Evolutionary conservation across 2,329 filamentous ascomycete genomes (phyloP).

Genomic region (Colletotrichum sp.): DNA sequence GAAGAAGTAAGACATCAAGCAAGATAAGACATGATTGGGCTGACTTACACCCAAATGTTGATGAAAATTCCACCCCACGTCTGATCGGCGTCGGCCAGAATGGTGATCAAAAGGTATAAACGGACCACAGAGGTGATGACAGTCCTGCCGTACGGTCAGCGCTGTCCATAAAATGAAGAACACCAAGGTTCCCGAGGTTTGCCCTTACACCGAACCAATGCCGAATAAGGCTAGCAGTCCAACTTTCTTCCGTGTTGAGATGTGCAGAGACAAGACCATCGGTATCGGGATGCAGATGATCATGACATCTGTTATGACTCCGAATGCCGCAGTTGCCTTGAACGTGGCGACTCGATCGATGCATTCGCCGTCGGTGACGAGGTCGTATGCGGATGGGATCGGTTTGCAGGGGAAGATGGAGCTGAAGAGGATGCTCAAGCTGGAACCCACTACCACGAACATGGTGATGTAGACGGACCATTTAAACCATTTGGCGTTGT

Average conservation of each 20-base stretch:
- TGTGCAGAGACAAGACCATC: conserved; percentile 45
- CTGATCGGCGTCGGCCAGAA: conserved; percentile 28
- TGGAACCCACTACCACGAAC: conserved; percentile 12
- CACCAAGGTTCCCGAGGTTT: not conserved
- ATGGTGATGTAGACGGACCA: conserved; percentile 17
- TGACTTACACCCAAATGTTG: conserved; percentile 30
- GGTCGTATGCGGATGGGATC: conserved; percentile 28
- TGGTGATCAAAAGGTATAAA: conserved; percentile 26
- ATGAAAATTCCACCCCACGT: conserved; percentile 31
- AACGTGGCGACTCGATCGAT: conserved; percentile 49
- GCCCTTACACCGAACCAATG: conserved; percentile 36
- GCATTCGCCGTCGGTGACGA: conserved; percentile 34
- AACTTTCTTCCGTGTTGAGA: conserved; percentile 48
- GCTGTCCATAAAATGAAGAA: not conserved
- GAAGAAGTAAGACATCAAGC: not conserved
- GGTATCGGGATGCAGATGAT: conserved; percentile 49
- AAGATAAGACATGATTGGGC: not conserved
- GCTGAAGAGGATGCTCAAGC: conserved; percentile 30
- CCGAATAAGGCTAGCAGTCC: conserved; percentile 46
- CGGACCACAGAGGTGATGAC: conserved; percentile 34
- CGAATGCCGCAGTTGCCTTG: conserved; percentile 48
- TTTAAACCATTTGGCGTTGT: conserved; percentile 2
- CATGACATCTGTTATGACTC: conserved; percentile 50
- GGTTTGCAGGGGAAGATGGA: conserved; percentile 36
- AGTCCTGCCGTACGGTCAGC: conserved; percentile 24